Percentiles rank a stretch among this genome's conserved stretches.
Evolutionary conservation across 83 land plant genomes (phyloP).

Genomic region (Diphasiastrum complanatum): DNA sequence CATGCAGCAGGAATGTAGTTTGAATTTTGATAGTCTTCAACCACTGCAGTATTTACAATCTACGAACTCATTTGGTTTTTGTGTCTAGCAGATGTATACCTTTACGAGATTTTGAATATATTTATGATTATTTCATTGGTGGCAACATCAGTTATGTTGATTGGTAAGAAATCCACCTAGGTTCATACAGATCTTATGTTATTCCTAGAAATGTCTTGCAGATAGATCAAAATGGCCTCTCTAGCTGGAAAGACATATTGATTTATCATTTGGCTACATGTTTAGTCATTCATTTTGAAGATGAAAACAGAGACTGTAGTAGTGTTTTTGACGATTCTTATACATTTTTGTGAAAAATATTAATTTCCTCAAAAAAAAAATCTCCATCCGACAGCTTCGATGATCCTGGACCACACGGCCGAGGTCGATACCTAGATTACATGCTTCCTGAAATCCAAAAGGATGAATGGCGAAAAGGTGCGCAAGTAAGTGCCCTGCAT

Average conservation of each 20-base stretch:
- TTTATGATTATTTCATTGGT: conserved; percentile 53
- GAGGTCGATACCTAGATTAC: conserved; percentile 68
- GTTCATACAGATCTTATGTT: background rate
- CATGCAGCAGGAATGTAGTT: too few species aligned
- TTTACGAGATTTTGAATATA: conserved; percentile 54
- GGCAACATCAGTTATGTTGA: conserved; percentile 70
- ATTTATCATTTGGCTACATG: background rate
- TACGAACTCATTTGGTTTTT: conserved; percentile 2
- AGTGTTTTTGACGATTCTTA: background rate
- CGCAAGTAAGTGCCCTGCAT: conserved; percentile 43
- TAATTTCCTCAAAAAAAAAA: background rate
- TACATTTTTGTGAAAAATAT: background rate
- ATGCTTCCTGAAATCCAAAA: conserved; percentile 75
- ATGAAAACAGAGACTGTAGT: background rate
- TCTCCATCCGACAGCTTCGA: conserved; percentile 43
- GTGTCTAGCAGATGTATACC: conserved; percentile 76
- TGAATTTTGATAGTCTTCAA: too few species aligned
- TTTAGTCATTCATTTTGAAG: conserved; percentile 4
- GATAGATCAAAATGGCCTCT: too few species aligned
- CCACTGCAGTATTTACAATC: background rate
- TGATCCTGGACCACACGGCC: conserved; percentile 98
- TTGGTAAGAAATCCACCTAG: conserved; percentile 39
- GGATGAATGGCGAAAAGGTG: conserved; percentile 77
- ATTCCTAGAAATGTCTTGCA: too few species aligned
- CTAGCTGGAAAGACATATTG: background rate